Evolutionary conservation across 768 basidiomycete species (phyloP), one percentile per base, ranked within the genome.

Genomic region (Dioszegia aurantiaca): DNA sequence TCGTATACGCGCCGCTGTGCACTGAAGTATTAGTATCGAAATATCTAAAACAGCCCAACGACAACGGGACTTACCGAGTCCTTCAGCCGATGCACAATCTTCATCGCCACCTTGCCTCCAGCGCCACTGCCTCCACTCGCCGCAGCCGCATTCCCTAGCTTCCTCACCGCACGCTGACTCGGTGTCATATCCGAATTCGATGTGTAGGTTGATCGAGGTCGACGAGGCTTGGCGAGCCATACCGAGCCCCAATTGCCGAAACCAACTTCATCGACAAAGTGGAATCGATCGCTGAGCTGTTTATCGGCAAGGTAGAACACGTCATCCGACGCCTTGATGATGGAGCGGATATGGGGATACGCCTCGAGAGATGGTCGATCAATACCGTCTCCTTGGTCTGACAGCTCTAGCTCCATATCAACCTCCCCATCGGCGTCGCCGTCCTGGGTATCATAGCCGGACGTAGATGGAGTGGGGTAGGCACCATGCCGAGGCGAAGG

Each of bases 51-150:
- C 21, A 36, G 43, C n/a, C 1, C 37, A 47, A 19, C n/a, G 30
- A 3, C 3, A 28, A 67, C n/a, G n/a, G n/a, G n/a, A n/a, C 64
- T 61, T 37, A 68, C 67, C 4, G 87, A 85, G 71, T 85, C 86
- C 72, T 87, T 87, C 42, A 79, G 80, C 39, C 93, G 81, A 73
- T 92, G 90, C 0, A 99, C 93, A 37, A 99, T 83, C 79, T 99
- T 99, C 68, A 92, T 87, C 1, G 93, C 94, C 39, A 93, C 82
- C 69, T 63, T 65, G 1, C 71, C 68, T 17, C 63, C 58, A 11
- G 61, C 61, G 2, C 64, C 65, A 33, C 56, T 41, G 17, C 68
- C 68, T 26, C 63, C 60, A 14, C 52, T 46, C 9, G 56, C 55
- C 6, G 61, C 65, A 10, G 61, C 56, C 11, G 43, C 52, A 31